Evolutionary conservation across 495 filamentous ascomycete species (phyloP).

Genomic region (Hypoxylon cercidicola): DNA sequence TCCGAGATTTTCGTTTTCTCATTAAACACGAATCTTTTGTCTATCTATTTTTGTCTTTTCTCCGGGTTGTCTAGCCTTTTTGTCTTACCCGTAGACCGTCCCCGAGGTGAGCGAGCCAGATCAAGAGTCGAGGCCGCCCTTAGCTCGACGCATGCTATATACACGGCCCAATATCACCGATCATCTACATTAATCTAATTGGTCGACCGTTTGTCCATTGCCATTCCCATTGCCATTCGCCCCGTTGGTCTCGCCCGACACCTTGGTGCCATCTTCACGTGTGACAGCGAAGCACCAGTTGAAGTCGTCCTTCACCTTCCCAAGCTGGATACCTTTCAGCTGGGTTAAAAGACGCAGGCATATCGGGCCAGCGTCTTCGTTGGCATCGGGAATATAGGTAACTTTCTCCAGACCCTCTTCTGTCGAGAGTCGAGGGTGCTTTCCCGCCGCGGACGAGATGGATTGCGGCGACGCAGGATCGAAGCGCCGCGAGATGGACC

Average conservation of each 20-base stretch:
- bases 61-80: conserved; percentile 12
- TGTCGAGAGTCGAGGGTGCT: conserved; percentile 48
- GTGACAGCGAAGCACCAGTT: conserved; percentile 74
- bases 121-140: conserved; percentile 3
- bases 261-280: conserved; percentile 57
- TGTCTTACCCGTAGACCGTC: conserved; percentile 1
- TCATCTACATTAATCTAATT: conserved; percentile 47
- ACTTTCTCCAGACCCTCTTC: conserved; percentile 68
- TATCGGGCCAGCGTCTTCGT: conserved; percentile 75
- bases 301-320: conserved; percentile 77
- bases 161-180: neutral
- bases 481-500: conserved; percentile 77
- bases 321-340: conserved; percentile 85
- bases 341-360: conserved; percentile 75
- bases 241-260: conserved; percentile 36
- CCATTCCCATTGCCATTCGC: conserved; percentile 25
- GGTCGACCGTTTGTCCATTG: conserved; percentile 49
- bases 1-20: neutral
- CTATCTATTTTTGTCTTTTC: conserved; percentile 31
- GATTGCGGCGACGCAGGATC: conserved; percentile 53
- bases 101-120: conserved; percentile 3
- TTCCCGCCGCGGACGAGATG: conserved; percentile 43
- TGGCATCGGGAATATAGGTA: conserved; percentile 66
- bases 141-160: conserved; percentile 11
- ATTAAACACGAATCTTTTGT: conserved; percentile 22